Percentiles rank a stretch among this genome's conserved stretches.
Conservation (phyloP, 73 alveolate genomes). For the Blepharisma japonicum region DNA sequence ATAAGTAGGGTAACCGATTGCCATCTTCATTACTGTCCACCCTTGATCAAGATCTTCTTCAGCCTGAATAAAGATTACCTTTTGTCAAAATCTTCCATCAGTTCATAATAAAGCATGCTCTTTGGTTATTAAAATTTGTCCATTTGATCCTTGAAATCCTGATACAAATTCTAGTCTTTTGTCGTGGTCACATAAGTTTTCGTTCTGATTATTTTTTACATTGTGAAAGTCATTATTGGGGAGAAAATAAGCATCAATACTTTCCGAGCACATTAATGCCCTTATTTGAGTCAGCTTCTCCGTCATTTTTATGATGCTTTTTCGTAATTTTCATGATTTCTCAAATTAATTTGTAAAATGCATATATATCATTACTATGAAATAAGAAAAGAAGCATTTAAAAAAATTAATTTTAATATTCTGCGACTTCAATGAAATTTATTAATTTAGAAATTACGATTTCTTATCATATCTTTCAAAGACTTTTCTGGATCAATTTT, state of each 20-base stretch:
- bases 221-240: conserved; percentile 89
- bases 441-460: no score
- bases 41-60: conserved; percentile 85
- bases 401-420: no score
- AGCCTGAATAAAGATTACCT: conserved; percentile 78
- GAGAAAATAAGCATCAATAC: conserved; percentile 76
- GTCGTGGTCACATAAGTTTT: conserved; percentile 82
- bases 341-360: no score
- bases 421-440: no score
- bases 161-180: conserved; percentile 85
- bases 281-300: conserved; percentile 34
- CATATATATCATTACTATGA: no score
- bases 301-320: no score
- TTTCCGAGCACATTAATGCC: conserved; percentile 57
- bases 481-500: no score
- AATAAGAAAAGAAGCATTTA: no score
- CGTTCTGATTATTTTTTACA: conserved; percentile 35
- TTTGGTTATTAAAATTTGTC: conserved; percentile 79
- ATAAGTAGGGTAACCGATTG: conserved; percentile 40
- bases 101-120: conserved; percentile 94
- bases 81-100: conserved; percentile 78
- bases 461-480: no score
- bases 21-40: conserved; percentile 89
- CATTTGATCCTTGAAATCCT: conserved; percentile 90
- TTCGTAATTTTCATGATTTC: no score